A percentile compares a stretch with the other conserved stretches of the same genome.
These are phyloP conservation scores for Fusarium marasasianum DNA, from an alignment of 2,329 filamentous ascomycete genomes.

Conservation along the genomic window DNA sequence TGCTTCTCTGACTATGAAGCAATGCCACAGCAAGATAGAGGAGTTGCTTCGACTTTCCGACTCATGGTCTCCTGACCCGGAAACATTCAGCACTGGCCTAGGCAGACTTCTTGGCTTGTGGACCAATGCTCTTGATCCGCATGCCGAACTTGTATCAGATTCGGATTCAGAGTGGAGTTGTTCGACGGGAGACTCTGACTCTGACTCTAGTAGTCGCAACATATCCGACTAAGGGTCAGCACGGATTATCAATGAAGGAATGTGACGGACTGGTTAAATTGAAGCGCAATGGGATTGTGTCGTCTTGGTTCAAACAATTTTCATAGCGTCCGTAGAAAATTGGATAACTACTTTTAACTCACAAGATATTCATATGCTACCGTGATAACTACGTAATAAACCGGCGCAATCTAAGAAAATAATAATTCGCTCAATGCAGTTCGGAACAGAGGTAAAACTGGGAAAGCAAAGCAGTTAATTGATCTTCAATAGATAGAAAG, in stretches of 20 bases:
- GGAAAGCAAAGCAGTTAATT: no score
- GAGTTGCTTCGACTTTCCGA: background rate
- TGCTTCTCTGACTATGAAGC: background rate
- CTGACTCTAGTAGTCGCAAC: background rate
- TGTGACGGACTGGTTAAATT: rapidly evolving
- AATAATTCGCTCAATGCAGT: no score
- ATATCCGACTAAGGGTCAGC: rapidly evolving
- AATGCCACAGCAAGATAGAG: background rate
- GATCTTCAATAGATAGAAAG: no score
- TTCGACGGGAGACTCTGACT: background rate
- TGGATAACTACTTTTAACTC: no score
- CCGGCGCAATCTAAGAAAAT: no score
- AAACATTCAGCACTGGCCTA: background rate
- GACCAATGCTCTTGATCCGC: background rate
- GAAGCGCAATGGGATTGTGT: background rate
- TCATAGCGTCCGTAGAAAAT: background rate
- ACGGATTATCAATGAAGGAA: rapidly evolving
- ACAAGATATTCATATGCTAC: no score
- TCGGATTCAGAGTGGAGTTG: background rate
- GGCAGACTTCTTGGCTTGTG: background rate
- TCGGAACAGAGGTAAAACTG: no score
- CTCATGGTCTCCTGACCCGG: background rate
- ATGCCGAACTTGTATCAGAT: rapidly evolving
- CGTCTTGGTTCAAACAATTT: rapidly evolving
- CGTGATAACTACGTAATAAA: no score